Evolutionary conservation across 2,329 filamentous ascomycete genomes (phyloP).

Genomic region (Echinosphaeria canescens): DNA sequence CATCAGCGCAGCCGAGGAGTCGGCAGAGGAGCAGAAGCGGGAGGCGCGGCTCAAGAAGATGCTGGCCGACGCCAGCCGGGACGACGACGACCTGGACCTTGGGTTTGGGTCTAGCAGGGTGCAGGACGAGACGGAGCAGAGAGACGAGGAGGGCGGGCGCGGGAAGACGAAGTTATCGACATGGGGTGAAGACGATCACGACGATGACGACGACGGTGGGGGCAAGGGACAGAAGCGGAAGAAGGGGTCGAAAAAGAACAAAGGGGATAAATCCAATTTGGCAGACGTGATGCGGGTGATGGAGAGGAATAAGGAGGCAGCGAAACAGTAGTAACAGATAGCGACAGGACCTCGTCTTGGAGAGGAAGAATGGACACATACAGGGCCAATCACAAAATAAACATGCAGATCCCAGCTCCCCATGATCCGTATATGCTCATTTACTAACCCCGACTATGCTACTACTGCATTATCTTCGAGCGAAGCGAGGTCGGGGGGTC

Average conservation of each 20-base stretch:
- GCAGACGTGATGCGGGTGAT: constrained; percentile 64
- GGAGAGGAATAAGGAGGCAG: constrained; percentile 28
- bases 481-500: too few relatives aligned
- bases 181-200: constrained; percentile 33
- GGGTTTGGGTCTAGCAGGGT: constrained; percentile 79
- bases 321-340: too few relatives aligned
- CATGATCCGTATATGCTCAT: too few relatives aligned
- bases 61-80: constrained; percentile 51
- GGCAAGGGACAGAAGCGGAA: constrained; percentile 37
- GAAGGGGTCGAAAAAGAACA: constrained; percentile 52
- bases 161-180: constrained; percentile 44
- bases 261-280: constrained; percentile 58
- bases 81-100: constrained; percentile 82
- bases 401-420: too few relatives aligned
- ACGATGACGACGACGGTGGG: constrained; percentile 21
- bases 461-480: too few relatives aligned
- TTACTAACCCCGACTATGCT: too few relatives aligned
- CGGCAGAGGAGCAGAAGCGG: constrained; percentile 19
- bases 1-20: constrained; percentile 25
- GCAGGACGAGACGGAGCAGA: constrained; percentile 73
- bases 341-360: too few relatives aligned
- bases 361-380: too few relatives aligned
- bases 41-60: constrained; percentile 54
- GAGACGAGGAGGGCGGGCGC: too few relatives aligned
- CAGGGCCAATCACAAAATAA: too few relatives aligned